Evolutionary conservation across 2,329 filamentous ascomycete species (phyloP).

Genomic region (Chaetomium olivaceum): DNA sequence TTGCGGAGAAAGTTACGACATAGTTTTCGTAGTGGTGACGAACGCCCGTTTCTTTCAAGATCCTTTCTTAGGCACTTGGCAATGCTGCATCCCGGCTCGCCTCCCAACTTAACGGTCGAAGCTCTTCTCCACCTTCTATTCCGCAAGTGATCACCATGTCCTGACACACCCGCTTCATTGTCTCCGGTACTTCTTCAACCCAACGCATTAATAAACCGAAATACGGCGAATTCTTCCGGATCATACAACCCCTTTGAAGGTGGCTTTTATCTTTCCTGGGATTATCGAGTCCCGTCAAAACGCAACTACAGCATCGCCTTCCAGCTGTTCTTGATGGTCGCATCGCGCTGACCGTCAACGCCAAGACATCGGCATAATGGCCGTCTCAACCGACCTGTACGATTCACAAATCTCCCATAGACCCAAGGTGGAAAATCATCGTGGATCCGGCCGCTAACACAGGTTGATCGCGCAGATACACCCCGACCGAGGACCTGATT

Average conservation of each 20-base stretch:
- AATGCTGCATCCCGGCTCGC: not conserved
- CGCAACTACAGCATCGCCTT: not conserved
- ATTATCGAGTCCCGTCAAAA: not conserved
- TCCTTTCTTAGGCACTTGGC: not conserved
- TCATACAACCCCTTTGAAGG: too few relatives aligned
- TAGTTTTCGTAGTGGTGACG: not conserved
- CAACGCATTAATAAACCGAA: not conserved
- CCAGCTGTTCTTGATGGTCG: conserved; percentile 34
- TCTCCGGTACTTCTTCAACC: not conserved
- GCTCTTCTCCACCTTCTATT: conserved; percentile 10
- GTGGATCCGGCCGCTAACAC: conserved; percentile 21
- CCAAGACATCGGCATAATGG: conserved; percentile 49
- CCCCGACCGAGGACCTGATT: conserved; percentile 66
- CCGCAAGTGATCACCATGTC: conserved; percentile 19
- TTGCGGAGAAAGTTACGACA: not conserved
- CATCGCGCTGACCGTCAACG: conserved; percentile 29
- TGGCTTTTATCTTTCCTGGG: not conserved
- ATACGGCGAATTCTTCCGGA: not conserved
- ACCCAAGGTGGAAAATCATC: not conserved
- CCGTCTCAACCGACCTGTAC: conserved; percentile 52
- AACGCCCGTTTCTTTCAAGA: not conserved
- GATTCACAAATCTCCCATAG: not conserved
- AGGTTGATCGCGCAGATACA: conserved; percentile 49
- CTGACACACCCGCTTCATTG: conserved; percentile 15
- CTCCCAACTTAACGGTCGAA: not conserved